Conservation (phyloP, 2,329 filamentous ascomycete genomes). For the Colletotrichum sublineola region DNA sequence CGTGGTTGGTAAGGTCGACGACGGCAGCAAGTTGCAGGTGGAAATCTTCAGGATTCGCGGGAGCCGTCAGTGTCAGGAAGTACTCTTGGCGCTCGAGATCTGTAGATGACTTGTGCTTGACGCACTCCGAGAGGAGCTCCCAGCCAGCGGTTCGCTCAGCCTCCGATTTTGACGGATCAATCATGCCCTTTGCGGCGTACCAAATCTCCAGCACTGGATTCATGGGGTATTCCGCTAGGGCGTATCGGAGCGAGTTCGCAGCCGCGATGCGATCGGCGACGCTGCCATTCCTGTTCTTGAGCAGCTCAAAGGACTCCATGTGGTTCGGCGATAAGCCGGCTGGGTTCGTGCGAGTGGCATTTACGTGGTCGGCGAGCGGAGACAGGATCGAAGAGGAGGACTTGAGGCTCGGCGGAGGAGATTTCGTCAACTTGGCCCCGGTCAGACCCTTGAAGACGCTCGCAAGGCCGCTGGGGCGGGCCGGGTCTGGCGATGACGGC, state of each 20-base stretch:
- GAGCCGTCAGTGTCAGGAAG: constrained; percentile 71
- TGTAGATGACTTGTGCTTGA: constrained; percentile 72
- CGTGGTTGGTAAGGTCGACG: constrained; percentile 71
- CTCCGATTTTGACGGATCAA: constrained; percentile 67
- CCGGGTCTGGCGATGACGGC: constrained; percentile 66
- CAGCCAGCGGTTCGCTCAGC: constrained; percentile 72
- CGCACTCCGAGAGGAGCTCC: constrained; percentile 75
- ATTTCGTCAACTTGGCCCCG: constrained; percentile 66
- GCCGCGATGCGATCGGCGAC: constrained; percentile 68
- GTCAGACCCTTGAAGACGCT: constrained; percentile 75
- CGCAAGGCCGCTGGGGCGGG: constrained; percentile 68
- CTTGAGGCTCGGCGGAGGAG: constrained; percentile 59
- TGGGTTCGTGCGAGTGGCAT: constrained; percentile 56
- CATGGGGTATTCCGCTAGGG: constrained; percentile 70
- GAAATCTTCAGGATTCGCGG: constrained; percentile 72
- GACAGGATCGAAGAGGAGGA: constrained; percentile 53
- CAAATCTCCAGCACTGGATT: constrained; percentile 73
- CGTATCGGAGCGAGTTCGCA: constrained; percentile 67
- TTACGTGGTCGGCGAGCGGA: constrained; percentile 60
- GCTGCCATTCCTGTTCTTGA: constrained; percentile 61
- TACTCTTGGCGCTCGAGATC: constrained; percentile 76
- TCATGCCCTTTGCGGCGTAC: constrained; percentile 75
- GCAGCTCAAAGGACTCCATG: constrained; percentile 65
- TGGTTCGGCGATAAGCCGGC: constrained; percentile 65
- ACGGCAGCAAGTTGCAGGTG: constrained; percentile 75